phyloP scores from a whole-genome alignment of 768 basidiomycete genomes.

The Hydnomerulius pinastri region DNA sequence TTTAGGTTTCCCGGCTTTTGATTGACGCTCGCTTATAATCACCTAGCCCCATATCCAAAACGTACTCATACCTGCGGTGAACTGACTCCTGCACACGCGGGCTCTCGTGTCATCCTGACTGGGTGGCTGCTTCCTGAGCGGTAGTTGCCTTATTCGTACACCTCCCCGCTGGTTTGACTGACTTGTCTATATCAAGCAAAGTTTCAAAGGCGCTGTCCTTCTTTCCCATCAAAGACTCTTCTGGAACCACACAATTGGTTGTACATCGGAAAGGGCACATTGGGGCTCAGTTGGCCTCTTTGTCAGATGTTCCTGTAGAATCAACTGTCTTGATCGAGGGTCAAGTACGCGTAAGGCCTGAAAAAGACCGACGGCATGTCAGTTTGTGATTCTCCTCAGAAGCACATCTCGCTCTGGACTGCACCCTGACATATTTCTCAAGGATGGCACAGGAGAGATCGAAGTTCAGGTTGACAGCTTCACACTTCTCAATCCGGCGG shows the following conservation, averaged over 20 bases:
- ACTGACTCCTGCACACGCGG: slow-evolving; percentile 53
- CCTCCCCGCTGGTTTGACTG: slow-evolving; percentile 37
- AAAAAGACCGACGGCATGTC: slow-evolving; percentile 61
- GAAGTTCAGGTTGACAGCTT: slow-evolving; percentile 76
- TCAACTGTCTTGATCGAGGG: slow-evolving; percentile 80
- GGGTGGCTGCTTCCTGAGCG: slow-evolving; percentile 85
- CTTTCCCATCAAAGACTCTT: slow-evolving; percentile 81
- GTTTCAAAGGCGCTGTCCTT: slow-evolving; percentile 73
- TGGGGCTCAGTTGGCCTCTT: slow-evolving; percentile 35
- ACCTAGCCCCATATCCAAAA: slow-evolving; percentile 54
- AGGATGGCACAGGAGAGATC: slow-evolving; percentile 71
- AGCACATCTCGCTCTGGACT: slow-evolving; percentile 5
- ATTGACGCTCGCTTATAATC: neutral
- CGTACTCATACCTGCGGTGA: slow-evolving; percentile 68
- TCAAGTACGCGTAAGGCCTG: slow-evolving; percentile 63
- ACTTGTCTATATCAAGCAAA: slow-evolving; percentile 54
- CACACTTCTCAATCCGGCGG: slow-evolving; percentile 80
- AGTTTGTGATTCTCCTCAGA: slow-evolving; percentile 27
- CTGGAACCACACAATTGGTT: slow-evolving; percentile 79
- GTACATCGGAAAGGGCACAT: slow-evolving; percentile 45
- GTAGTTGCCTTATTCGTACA: slow-evolving; percentile 45
- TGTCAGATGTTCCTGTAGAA: slow-evolving; percentile 71
- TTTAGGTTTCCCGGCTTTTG: neutral
- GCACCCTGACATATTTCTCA: slow-evolving; percentile 6
- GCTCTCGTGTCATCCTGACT: slow-evolving; percentile 63